Evolutionary conservation across 208 protist species (phyloP).

Genomic region (Leishmania turanica): DNA sequence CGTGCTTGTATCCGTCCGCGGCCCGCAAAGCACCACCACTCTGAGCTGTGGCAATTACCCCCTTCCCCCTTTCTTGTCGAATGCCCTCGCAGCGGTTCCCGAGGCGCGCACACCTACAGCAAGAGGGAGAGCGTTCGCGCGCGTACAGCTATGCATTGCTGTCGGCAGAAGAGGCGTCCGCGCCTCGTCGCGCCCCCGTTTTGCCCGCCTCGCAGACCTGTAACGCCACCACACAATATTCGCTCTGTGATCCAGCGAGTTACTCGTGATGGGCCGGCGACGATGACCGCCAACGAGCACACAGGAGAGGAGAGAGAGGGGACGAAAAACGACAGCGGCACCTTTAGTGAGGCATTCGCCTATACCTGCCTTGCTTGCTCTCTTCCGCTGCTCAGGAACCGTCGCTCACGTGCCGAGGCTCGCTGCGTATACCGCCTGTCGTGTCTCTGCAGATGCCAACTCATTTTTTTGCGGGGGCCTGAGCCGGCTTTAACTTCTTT

Average conservation of each 20-base stretch:
- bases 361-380: not conserved
- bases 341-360: not conserved
- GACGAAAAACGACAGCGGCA: not conserved
- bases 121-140: no score
- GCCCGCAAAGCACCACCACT: no score
- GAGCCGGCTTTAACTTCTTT: slow-evolving; percentile 40
- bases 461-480: slow-evolving; percentile 28
- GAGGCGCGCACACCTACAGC: not conserved
- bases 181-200: not conserved
- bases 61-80: not conserved
- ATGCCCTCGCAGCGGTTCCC: not conserved
- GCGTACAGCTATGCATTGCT: not conserved
- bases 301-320: no score
- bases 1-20: not conserved
- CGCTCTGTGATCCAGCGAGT: not conserved
- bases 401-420: not conserved
- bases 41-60: not conserved
- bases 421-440: not conserved
- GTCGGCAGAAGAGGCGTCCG: not conserved
- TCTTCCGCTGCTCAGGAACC: not conserved
- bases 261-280: not conserved
- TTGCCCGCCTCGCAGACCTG: not conserved
- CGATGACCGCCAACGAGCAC: not conserved
- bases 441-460: not conserved
- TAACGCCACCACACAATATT: not conserved